phyloP scores from a whole-genome alignment of 148 eudicot genomes.

The Dysphania ambrosioides region DNA sequence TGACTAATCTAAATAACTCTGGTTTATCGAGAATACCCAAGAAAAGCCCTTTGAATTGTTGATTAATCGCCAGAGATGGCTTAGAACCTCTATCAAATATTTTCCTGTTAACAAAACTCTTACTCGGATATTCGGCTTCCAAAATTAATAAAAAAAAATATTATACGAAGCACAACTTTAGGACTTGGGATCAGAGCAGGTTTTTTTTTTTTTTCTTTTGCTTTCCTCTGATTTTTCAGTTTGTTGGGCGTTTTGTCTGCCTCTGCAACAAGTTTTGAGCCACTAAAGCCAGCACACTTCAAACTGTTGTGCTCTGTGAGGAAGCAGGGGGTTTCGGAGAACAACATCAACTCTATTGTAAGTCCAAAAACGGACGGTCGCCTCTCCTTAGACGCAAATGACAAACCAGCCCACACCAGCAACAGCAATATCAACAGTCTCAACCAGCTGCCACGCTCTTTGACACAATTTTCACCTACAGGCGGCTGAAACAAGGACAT shows the following conservation, averaged over 20 bases:
- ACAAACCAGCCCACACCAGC: slow-evolving; percentile 98
- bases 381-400: slow-evolving; percentile 80
- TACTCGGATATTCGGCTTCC: no score
- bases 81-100: no score
- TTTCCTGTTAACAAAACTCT: no score
- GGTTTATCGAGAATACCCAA: no score
- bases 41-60: no score
- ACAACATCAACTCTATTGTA: slow-evolving; percentile 78
- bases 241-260: slow-evolving; percentile 63
- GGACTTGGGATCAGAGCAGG: background rate
- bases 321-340: slow-evolving; percentile 63
- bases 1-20: no score
- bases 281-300: slow-evolving; percentile 83
- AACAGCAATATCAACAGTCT: slow-evolving; percentile 65
- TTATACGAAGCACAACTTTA: background rate
- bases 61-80: no score
- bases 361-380: slow-evolving; percentile 64
- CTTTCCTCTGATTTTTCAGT: slow-evolving; percentile 25
- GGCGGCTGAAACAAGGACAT: slow-evolving; percentile 63
- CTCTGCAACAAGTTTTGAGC: slow-evolving; percentile 66
- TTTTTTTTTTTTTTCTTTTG: slow-evolving; percentile 38
- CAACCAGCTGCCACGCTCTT: slow-evolving; percentile 77
- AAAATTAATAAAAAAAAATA: no score
- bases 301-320: slow-evolving; percentile 53
- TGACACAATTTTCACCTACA: slow-evolving; percentile 51